Evolutionary conservation across 257 asterid species (phyloP), one percentile per base, ranked within the genome.

Genomic region (Nicotiana noctiflora): DNA sequence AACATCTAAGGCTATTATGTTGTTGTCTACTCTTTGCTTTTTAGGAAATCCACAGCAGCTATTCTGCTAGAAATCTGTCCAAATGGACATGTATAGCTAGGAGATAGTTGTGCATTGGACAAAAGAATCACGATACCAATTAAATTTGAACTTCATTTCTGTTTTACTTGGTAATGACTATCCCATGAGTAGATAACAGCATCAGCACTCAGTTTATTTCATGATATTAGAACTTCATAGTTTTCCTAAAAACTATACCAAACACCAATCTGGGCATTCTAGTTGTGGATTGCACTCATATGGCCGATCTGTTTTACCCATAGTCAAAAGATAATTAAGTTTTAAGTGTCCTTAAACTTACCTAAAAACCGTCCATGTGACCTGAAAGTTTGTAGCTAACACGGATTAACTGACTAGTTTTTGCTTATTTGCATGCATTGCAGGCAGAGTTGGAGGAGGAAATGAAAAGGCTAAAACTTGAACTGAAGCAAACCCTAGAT

Each of bases 371-470:
- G 65, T 37, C 15, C 8, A 18, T 34, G 7, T 63, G 62, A 53
- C 60, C n/a, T 64, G 52, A 14, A 66, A 27, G 51, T n/a, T 72
- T 32, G 31, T 72, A 21, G 27, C 17, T 23, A 56, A 14, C 44
- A 40, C 52, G 27, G 40, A 68, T 56, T 61, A 46, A 62, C 62
- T 62, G 82, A 46, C 7, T 18, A 62, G 4, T 70, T 32, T 46
- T 59, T 60, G 21, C 72, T 32, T 44, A 21, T 37, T 57, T 57
- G 4, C 72, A 70, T 82, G 31, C 67, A 62, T 67, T 81, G 21
- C 89, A 88, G 86, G 93, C 82, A 84, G 97, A 91, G 17, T 12
- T 84, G 25, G 98, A 95, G 81, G 97, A 92, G 1, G 95, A 92
- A 88, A 64, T 92, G 86, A 87, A 63, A 85, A 91, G 90, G 89